phyloP scores from a whole-genome alignment of 306 rosid species.

The Vachellia collinsii region DNA sequence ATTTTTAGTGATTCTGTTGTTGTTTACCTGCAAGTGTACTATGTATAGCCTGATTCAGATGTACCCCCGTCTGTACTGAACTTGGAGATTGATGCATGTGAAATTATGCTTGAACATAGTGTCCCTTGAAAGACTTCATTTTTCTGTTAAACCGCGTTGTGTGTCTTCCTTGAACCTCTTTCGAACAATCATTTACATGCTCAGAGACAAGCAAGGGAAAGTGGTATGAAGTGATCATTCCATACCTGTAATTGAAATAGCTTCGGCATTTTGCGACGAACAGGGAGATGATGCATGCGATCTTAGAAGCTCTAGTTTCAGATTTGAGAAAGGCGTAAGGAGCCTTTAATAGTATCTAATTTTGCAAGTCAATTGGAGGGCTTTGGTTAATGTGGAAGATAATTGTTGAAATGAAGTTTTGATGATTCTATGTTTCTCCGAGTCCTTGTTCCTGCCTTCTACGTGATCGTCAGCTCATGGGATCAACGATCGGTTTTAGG shows the following conservation, averaged over 20 bases:
- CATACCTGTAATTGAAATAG: slow-evolving; percentile 56
- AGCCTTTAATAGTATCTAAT: background rate
- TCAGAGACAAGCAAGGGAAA: background rate
- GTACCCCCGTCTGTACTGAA: slow-evolving; percentile 40
- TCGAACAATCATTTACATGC: slow-evolving; percentile 5
- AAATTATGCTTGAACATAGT: background rate
- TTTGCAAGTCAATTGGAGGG: background rate
- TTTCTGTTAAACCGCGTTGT: slow-evolving; percentile 28
- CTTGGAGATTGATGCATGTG: background rate
- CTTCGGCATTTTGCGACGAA: slow-evolving; percentile 36
- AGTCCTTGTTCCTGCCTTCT: background rate
- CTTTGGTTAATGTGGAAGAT: background rate
- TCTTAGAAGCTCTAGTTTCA: slow-evolving; percentile 36
- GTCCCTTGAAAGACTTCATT: slow-evolving; percentile 19
- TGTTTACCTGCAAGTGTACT: slow-evolving; percentile 54
- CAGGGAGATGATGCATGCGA: slow-evolving; percentile 41
- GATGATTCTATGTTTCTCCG: background rate
- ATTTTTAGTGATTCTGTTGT: background rate
- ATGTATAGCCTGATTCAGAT: slow-evolving; percentile 40
- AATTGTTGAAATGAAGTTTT: background rate
- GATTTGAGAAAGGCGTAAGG: background rate
- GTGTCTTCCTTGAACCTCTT: slow-evolving; percentile 39
- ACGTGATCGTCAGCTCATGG: slow-evolving; percentile 55
- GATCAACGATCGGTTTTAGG: too few species aligned
- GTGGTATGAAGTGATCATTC: slow-evolving; percentile 26